Evolutionary conservation across 1,284 basidiomycete species (phyloP), one percentile per base, ranked within the genome.

Genomic region (Cystobasidium sp.): DNA sequence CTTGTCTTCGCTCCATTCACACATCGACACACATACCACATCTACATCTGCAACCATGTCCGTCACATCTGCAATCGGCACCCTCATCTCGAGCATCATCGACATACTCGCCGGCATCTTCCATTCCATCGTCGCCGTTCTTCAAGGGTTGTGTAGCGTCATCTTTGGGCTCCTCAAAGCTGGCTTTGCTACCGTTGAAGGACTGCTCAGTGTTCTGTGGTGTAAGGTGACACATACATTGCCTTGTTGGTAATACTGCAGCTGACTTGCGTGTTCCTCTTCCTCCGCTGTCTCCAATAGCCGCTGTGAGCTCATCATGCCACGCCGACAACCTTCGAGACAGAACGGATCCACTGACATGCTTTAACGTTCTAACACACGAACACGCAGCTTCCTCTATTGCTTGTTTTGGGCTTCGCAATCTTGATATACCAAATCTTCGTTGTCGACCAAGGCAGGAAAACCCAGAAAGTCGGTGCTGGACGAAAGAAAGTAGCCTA

Each of bases 351-450:
- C 1, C 31, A 31, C 31, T 31, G 31, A 31, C 31, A n/a, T n/a
- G n/a, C n/a, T n/a, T 31, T 31, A 5, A 31, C 31, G 1, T 31
- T 31, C 31, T 31, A 5, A 31, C 31, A 2, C 31, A 5, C 5
- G 31, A 31, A 31, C 5, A 31, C 5, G 5, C 31, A 31, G 31
- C 31, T 31, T 5, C 31, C 31, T 31, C 51, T 73, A 6, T 22
- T 73, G 6, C 70, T 73, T 3, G 59, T 73, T 5, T 1, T 58
- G 10, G 70, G 70, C 12, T 53, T 73, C 31, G 56, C 70, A 44
- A 24, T 73, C 37, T 46, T 55, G 51, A 63, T 55, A n/a, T 73
- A 73, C 43, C 70, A 73, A 55, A 66, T 73, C 31, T 73, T 73
- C 37, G 63, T 73, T 22, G 61, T 64, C 24, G 52, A 69, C 24